Evolutionary conservation across 2,329 filamentous ascomycete genomes (phyloP).

Genomic region (Zymoseptoria pseudotritici): DNA sequence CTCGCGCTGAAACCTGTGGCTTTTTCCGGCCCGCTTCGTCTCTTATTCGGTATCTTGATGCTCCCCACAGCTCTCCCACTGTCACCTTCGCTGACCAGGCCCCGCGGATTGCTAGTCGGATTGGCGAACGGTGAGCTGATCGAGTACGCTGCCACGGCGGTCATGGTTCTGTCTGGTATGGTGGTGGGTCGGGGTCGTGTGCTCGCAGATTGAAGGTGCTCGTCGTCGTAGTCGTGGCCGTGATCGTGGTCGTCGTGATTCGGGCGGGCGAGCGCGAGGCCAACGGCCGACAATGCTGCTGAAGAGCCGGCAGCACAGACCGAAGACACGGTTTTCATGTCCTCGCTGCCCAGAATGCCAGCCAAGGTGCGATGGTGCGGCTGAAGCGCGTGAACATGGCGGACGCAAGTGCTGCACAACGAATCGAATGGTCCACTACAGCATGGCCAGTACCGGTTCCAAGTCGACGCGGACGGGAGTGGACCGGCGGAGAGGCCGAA

Average conservation of each 20-base stretch:
- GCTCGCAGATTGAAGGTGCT: background rate
- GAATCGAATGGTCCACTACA: background rate
- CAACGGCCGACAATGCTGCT: conserved; percentile 53
- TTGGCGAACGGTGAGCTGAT: conserved; percentile 15
- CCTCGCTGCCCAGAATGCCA: conserved; percentile 2
- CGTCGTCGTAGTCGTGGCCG: conserved; percentile 25
- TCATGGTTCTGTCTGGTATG: conserved; percentile 14
- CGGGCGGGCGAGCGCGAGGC: conserved; percentile 29
- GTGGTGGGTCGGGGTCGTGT: conserved; percentile 2
- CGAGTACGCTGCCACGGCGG: conserved; percentile 7
- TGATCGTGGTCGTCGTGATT: conserved; percentile 23
- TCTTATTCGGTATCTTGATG: conserved; percentile 7
- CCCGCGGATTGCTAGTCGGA: conserved; percentile 6
- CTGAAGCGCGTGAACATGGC: conserved; percentile 1
- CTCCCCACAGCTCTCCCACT: conserved; percentile 6
- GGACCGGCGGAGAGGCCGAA: background rate
- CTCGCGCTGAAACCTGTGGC: conserved; percentile 9
- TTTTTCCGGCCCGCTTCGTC: conserved; percentile 6
- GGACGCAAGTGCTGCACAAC: background rate
- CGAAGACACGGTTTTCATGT: conserved; percentile 19
- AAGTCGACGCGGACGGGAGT: background rate
- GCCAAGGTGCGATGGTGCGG: conserved; percentile 1
- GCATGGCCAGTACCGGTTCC: background rate
- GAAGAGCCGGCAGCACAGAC: conserved; percentile 56
- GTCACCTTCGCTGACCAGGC: conserved; percentile 10